Evolutionary conservation across 1,284 basidiomycete genomes (phyloP).

Genomic region (Trichosporon sp.): DNA sequence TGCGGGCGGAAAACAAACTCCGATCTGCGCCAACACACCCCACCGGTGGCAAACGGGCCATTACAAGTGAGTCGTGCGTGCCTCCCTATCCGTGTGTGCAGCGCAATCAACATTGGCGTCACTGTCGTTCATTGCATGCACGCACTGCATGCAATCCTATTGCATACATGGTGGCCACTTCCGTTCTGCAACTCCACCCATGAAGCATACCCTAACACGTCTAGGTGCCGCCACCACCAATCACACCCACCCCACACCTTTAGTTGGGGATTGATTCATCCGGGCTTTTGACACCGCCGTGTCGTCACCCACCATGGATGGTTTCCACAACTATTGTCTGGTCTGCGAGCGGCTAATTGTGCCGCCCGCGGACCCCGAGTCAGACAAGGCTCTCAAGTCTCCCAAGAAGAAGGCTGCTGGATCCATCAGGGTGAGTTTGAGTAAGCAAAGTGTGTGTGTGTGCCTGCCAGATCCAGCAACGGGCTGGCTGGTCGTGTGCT

Average conservation of each 20-base stretch:
- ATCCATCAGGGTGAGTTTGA: constrained; percentile 36
- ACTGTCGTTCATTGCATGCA: neutral
- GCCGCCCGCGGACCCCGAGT: constrained; percentile 17
- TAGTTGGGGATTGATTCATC: neutral
- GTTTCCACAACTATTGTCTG: constrained; percentile 41
- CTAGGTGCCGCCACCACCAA: neutral
- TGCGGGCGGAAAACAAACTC: neutral
- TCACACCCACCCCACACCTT: neutral
- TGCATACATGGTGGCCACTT: neutral
- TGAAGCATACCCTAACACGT: neutral
- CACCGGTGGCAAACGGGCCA: neutral
- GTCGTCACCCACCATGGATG: constrained; percentile 15
- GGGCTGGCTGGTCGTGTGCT: neutral
- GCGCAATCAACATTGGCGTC: neutral
- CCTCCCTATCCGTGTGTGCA: neutral
- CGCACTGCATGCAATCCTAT: neutral
- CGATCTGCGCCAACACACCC: neutral
- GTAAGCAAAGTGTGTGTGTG: too few species aligned
- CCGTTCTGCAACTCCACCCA: neutral
- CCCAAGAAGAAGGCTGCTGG: constrained; percentile 31
- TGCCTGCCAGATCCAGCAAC: too few species aligned
- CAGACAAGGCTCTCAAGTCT: constrained; percentile 16
- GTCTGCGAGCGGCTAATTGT: constrained; percentile 41
- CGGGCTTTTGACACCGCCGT: neutral
- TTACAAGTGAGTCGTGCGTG: neutral